Percentiles rank a stretch among this genome's conserved stretches.
phyloP scores from a whole-genome alignment of 768 basidiomycete species.

The Lyophyllum atratum region DNA sequence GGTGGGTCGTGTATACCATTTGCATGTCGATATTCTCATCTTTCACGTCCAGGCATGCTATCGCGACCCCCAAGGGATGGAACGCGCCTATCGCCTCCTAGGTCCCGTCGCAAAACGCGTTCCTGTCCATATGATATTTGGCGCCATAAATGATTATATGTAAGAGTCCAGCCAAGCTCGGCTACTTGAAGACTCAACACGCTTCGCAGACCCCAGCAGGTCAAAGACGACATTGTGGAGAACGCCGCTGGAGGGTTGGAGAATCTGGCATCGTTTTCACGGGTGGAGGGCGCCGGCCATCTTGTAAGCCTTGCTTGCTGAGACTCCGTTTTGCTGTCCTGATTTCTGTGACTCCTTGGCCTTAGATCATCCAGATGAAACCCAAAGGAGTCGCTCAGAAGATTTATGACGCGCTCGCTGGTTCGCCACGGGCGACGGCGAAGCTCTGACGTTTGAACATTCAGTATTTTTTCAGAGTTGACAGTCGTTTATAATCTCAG shows the following conservation, averaged over 20 bases:
- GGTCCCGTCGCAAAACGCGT: conserved; percentile 28
- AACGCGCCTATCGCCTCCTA: conserved; percentile 36
- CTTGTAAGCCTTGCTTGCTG: conserved; percentile 28
- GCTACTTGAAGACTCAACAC: background rate
- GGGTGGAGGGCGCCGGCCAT: conserved; percentile 43
- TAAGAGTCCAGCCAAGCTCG: conserved; percentile 16
- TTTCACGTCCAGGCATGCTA: conserved; percentile 38
- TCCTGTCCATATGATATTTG: conserved; percentile 49
- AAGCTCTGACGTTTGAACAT: conserved; percentile 8
- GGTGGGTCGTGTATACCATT: conserved; percentile 22
- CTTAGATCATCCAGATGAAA: conserved; percentile 31
- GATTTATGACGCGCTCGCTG: conserved; percentile 37
- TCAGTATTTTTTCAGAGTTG: too few relatives aligned
- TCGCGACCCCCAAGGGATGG: conserved; percentile 34
- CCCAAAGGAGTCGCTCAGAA: conserved; percentile 32
- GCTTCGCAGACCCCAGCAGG: conserved; percentile 29
- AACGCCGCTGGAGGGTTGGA: conserved; percentile 34
- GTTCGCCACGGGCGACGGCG: background rate
- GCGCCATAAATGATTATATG: conserved; percentile 46
- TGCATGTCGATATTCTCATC: background rate
- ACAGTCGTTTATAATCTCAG: background rate
- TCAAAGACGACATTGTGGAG: conserved; percentile 39
- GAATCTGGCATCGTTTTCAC: conserved; percentile 36
- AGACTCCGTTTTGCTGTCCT: background rate
- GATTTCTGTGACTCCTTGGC: background rate